Evolutionary conservation across 192 early-diverging fungal genomes (phyloP).

Genomic region (Podila minutissima): DNA sequence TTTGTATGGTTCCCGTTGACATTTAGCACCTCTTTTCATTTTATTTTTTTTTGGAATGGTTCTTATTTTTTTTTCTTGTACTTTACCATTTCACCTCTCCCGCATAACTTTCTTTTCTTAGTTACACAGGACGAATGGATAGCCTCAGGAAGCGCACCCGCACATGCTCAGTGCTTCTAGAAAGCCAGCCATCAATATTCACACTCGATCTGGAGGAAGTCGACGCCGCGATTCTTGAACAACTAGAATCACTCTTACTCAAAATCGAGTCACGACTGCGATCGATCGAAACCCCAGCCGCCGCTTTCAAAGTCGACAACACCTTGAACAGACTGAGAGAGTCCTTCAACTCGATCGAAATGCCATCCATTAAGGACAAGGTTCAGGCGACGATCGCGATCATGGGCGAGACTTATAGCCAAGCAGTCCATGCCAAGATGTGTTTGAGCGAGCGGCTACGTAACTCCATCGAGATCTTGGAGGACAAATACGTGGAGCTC

Average conservation of each 20-base stretch:
- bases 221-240: constrained; percentile 40
- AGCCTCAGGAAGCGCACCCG: too few relatives aligned
- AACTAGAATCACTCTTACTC: constrained; percentile 28
- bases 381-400: constrained; percentile 28
- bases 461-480: constrained; percentile 31
- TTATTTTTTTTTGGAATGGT: too few relatives aligned
- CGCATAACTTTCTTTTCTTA: too few relatives aligned
- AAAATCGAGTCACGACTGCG: constrained; percentile 45
- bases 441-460: constrained; percentile 28
- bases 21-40: too few relatives aligned
- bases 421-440: constrained; percentile 40
- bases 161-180: too few relatives aligned
- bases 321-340: constrained; percentile 54
- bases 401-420: constrained; percentile 31
- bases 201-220: constrained; percentile 42
- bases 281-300: constrained; percentile 34
- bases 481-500: constrained; percentile 52
- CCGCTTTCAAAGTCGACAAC: constrained; percentile 47
- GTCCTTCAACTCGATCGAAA: constrained; percentile 56
- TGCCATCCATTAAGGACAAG: constrained; percentile 35
- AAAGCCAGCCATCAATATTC: constrained; percentile 13
- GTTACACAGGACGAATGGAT: too few relatives aligned
- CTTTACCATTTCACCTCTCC: too few relatives aligned
- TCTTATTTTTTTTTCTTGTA: too few relatives aligned
- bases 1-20: too few relatives aligned